These are phyloP conservation scores for Viridothelium virens DNA, from an alignment of 495 filamentous ascomycete species.

Conservation along the genomic window DNA sequence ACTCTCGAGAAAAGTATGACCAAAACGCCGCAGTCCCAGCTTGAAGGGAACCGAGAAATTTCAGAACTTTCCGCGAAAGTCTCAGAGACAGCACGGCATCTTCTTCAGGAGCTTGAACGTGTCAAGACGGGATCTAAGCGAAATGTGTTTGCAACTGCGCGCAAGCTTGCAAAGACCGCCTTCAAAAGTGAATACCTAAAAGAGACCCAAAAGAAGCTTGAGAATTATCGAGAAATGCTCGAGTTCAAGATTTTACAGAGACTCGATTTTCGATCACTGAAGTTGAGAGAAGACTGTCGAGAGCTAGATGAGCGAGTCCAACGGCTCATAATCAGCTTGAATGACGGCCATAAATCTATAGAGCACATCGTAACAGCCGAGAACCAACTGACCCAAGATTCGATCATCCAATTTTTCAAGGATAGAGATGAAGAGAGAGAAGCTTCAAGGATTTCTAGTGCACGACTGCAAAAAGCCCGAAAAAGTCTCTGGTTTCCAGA, in stretches of 20 bases:
- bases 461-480: not conserved
- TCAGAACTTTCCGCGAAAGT: constrained; percentile 4
- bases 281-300: constrained; percentile 3
- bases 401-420: constrained; percentile 1
- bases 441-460: not conserved
- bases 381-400: not conserved
- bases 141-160: not conserved
- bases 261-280: constrained; percentile 8
- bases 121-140: not conserved
- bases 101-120: not conserved
- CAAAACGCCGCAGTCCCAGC: not conserved
- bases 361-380: not conserved
- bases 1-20: not conserved
- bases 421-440: constrained; percentile 3
- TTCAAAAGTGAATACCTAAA: not conserved
- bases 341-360: constrained; percentile 3
- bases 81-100: not conserved
- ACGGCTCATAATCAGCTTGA: constrained; percentile 4
- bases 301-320: not conserved
- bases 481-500: constrained; percentile 5
- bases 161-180: constrained; percentile 9
- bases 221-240: not conserved
- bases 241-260: not conserved
- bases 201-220: constrained; percentile 6
- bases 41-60: not conserved